phyloP scores from a whole-genome alignment of 331 rosid genomes.

The Acacia pycnantha region DNA sequence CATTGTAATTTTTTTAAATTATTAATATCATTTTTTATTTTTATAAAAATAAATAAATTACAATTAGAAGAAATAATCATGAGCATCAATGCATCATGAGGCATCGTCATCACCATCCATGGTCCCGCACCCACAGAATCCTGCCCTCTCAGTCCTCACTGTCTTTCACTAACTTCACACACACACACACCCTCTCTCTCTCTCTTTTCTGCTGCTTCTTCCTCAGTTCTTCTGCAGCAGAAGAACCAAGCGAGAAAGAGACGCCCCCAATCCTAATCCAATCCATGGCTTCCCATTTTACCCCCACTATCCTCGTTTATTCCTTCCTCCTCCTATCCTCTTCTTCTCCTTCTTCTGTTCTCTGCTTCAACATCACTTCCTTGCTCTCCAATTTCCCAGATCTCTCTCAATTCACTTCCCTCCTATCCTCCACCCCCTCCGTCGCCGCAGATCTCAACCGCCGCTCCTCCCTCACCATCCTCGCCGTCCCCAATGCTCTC shows the following conservation, averaged over 20 bases:
- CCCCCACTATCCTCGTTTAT: conserved; percentile 37
- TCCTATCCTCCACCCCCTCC: conserved; percentile 56
- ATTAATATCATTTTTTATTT: no score
- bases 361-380: conserved; percentile 41
- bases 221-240: conserved; percentile 6
- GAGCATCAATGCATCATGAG: no score
- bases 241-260: not conserved
- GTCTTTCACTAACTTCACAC: not conserved
- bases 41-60: no score
- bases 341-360: conserved; percentile 1
- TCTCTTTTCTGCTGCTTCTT: not conserved
- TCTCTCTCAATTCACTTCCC: conserved; percentile 60
- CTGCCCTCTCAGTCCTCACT: not conserved
- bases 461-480: conserved; percentile 80
- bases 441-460: conserved; percentile 60
- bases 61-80: no score
- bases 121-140: not conserved
- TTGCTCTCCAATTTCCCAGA: conserved; percentile 56
- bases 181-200: not conserved
- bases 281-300: conserved; percentile 52
- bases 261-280: not conserved
- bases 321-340: conserved; percentile 11
- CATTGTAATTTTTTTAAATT: no score
- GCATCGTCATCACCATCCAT: not conserved
- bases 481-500: conserved; percentile 78